A percentile compares a stretch with the other conserved stretches of the same genome.
Conservation (phyloP, 2,329 filamentous ascomycete genomes). For the Curvularia spicifera region DNA sequence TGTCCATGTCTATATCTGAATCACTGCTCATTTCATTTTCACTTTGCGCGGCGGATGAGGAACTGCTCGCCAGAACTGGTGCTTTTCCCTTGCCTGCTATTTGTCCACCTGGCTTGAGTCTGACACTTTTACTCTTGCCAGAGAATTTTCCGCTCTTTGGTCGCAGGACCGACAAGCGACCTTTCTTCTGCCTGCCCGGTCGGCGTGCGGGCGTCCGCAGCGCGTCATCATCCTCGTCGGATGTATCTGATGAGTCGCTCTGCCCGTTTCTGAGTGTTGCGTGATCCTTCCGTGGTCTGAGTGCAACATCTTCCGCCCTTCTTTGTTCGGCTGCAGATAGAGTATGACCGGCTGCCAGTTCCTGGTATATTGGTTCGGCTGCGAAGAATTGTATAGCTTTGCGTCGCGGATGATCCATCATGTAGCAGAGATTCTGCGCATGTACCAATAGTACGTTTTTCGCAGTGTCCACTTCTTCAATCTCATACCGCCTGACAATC, state of each 20-base stretch:
- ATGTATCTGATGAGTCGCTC: conserved; percentile 33
- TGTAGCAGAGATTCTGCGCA: conserved; percentile 47
- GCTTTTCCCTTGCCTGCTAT: conserved; percentile 37
- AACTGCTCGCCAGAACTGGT: conserved; percentile 26
- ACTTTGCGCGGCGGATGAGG: conserved; percentile 22
- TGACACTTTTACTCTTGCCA: conserved; percentile 42
- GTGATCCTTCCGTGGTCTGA: conserved; percentile 41
- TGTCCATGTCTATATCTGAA: conserved; percentile 37
- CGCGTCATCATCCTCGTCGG: conserved; percentile 22
- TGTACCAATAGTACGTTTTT: conserved; percentile 46
- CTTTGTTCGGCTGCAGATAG: conserved; percentile 41
- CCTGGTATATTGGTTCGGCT: conserved; percentile 43
- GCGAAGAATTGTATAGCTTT: conserved; percentile 39
- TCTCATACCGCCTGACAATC: conserved; percentile 46
- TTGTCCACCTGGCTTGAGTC: conserved; percentile 11
- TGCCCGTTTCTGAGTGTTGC: conserved; percentile 31
- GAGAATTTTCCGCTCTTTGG: conserved; percentile 46
- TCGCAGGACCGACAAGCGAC: conserved; percentile 44
- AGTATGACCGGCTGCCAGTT: conserved; percentile 35
- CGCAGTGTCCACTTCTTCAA: conserved; percentile 44
- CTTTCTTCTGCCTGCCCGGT: conserved; percentile 32
- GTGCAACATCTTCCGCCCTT: conserved; percentile 38
- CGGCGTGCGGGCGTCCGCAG: conserved; percentile 33
- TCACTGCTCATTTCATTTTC: conserved; percentile 16
- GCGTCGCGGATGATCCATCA: conserved; percentile 48